phyloP scores from a whole-genome alignment of 208 protist genomes.

The Willaertia magna region DNA sequence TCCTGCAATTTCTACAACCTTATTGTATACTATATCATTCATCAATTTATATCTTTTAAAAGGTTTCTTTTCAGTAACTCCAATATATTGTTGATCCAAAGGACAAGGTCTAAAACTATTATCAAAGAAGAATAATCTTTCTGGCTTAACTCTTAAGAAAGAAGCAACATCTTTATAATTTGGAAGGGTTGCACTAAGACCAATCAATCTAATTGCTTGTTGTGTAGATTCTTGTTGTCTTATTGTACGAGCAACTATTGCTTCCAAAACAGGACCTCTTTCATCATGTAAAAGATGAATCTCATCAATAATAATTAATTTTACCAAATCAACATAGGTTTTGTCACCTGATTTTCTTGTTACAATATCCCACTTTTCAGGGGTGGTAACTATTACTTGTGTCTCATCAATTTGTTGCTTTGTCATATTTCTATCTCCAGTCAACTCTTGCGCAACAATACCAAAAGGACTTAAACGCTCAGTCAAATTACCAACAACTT shows the following conservation, averaged over 20 bases:
- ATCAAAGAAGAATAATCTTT: conserved; percentile 84
- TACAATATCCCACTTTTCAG: conserved; percentile 99
- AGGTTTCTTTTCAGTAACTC: conserved; percentile 81
- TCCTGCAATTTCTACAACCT: conserved; percentile 73
- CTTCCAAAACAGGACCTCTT: conserved; percentile 95
- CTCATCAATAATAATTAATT: conserved; percentile 90
- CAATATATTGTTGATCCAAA: conserved; percentile 94
- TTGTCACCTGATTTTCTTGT: conserved; percentile 85
- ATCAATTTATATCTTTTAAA: conserved; percentile 80
- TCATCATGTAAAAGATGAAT: conserved; percentile 98
- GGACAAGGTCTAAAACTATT: conserved; percentile 86
- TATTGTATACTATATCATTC: conserved; percentile 95
- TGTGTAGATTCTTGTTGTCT: conserved; percentile 57
- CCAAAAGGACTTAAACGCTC: conserved; percentile 72
- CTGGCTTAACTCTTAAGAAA: conserved; percentile 88
- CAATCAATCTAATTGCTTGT: conserved; percentile 87
- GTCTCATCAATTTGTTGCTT: conserved; percentile 87
- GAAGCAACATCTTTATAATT: conserved; percentile 97
- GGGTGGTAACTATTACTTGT: conserved; percentile 97
- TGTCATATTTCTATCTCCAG: conserved; percentile 88
- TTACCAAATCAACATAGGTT: conserved; percentile 51
- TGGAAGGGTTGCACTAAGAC: conserved; percentile 96
- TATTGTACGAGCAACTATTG: conserved; percentile 90
- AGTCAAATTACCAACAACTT: conserved; percentile 94
- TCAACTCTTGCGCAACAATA: conserved; percentile 89